phyloP scores from a whole-genome alignment of 257 asterid genomes.

The Nicotiana knightiana region DNA sequence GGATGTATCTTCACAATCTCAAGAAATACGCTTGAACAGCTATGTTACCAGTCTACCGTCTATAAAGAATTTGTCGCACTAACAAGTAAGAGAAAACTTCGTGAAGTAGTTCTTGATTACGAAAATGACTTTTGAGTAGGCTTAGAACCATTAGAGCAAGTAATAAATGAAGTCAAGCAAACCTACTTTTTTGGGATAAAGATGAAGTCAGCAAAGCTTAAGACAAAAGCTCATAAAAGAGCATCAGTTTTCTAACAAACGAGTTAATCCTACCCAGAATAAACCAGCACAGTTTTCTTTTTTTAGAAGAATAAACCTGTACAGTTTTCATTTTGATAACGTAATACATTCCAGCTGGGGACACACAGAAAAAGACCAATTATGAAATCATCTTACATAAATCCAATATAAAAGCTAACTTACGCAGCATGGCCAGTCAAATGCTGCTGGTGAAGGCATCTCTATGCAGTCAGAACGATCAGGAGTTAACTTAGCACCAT shows the following conservation, averaged over 20 bases:
- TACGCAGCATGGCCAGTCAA: neutral
- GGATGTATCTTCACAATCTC: neutral
- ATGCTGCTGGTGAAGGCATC: neutral
- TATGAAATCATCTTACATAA: neutral
- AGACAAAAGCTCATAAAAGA: neutral
- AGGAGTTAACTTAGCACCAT: neutral
- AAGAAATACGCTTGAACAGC: neutral
- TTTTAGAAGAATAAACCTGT: neutral
- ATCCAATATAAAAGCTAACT: neutral
- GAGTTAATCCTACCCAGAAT: neutral
- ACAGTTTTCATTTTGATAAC: neutral
- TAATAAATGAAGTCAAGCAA: neutral
- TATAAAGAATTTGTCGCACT: neutral
- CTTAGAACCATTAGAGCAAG: neutral
- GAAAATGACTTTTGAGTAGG: neutral
- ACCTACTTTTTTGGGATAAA: neutral
- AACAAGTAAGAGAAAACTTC: neutral
- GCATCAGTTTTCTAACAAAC: neutral
- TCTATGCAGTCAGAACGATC: neutral
- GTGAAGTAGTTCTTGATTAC: neutral
- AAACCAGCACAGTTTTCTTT: neutral
- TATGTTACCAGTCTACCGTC: neutral
- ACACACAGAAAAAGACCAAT: neutral
- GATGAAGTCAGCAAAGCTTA: neutral
- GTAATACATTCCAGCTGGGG: neutral